A percentile compares a stretch with the other conserved stretches of the same genome.
Conservation (phyloP, 2,329 filamentous ascomycete species). For the Trichoderma endophyticum region DNA sequence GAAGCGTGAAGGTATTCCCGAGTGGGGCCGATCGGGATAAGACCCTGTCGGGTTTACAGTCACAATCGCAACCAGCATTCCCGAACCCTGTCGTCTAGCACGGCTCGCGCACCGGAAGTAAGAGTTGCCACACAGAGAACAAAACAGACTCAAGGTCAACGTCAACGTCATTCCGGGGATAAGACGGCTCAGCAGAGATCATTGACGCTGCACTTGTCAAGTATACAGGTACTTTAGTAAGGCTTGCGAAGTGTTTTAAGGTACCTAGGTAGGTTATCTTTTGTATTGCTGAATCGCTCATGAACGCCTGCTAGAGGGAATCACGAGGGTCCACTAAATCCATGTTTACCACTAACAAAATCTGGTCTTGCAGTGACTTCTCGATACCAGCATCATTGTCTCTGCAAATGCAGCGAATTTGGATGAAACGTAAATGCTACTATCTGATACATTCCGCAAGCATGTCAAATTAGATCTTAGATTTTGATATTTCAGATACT, state of each 20-base stretch:
- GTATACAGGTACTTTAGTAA: neutral
- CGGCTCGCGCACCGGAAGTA: neutral
- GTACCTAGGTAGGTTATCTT: too few species aligned
- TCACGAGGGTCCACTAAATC: neutral
- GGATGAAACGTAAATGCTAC: neutral
- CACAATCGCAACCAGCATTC: neutral
- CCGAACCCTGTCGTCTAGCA: neutral
- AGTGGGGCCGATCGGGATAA: slow-evolving; percentile 1
- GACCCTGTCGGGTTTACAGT: neutral
- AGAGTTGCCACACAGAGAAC: neutral
- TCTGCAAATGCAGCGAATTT: neutral
- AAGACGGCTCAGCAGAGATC: neutral
- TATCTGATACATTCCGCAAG: neutral
- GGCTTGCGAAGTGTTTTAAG: neutral
- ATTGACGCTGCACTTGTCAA: neutral
- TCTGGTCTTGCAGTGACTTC: too few species aligned
- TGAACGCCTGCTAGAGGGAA: neutral
- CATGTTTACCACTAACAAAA: too few species aligned
- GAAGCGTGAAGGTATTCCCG: neutral
- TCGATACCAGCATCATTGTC: neutral
- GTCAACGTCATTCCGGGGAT: neutral
- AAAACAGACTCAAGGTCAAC: neutral
- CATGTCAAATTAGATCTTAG: neutral
- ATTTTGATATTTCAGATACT: neutral
- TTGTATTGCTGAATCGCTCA: neutral